Evolutionary conservation across 345 rosid species (phyloP), one percentile per base, ranked within the genome.

Genomic region (Citrus cavaleriei): DNA sequence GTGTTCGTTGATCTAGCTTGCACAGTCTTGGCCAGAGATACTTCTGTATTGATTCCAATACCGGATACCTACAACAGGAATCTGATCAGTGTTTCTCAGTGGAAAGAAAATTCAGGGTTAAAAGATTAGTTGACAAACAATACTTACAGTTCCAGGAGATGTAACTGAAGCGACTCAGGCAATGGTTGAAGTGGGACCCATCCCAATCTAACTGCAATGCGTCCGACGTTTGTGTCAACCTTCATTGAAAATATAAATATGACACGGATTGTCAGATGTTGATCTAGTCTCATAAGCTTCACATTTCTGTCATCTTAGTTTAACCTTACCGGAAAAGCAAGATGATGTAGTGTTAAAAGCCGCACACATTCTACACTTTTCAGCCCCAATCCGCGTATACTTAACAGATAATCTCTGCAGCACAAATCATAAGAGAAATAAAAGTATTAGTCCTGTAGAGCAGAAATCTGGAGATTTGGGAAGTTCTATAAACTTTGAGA

Each of bases 191-290:
- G 88, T 51, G 99, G 99, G 66, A 93, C 99, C 99, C 99, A 95
- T 82, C 99, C 99, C 71, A 95, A 80, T 80, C 99, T 87, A 81
- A 95, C 98, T 9, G 98, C 99, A 78, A 95, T 95, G 51, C 97
- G 91, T 79, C 99, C 99, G 25, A 95, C 99, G 81, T 95, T 93
- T 3, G 98, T 95, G 84, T 93, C 99, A 68, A 95, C 99, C 99
- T 95, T 89, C 76, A 68, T 40, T 40, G 37, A 71, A 46, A 85
- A 72, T 55, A 78, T 73, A 72, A 76, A 68, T 57, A 69, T 74
- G 24, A 61, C 4, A 80, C 54, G 32, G 25, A 54, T 54, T 73
- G 54, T 70, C 59, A 27, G 10, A n/a, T 77, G 73, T 77, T 71
- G 72, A 70, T 80, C 27, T 59, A 68, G 35, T 63, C 58, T 27